Conservation (phyloP, 1,284 basidiomycete species). For the Moesziomyces antarcticus region DNA sequence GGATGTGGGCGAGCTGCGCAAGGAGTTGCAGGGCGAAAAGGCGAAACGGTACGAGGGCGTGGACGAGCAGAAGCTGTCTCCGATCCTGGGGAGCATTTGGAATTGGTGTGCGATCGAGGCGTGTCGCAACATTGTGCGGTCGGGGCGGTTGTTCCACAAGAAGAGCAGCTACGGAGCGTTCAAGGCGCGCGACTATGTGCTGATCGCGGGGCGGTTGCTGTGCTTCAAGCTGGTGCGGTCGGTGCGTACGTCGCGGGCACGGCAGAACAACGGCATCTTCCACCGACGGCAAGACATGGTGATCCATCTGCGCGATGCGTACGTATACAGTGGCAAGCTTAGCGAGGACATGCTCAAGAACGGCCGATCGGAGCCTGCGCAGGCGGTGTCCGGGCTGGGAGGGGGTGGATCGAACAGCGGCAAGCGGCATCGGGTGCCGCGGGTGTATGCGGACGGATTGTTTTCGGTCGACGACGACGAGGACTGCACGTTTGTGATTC, state of each 20-base stretch:
- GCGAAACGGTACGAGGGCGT: background rate
- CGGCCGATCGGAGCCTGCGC: slow-evolving; percentile 50
- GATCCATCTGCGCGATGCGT: slow-evolving; percentile 63
- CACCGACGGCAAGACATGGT: slow-evolving; percentile 60
- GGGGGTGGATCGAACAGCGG: slow-evolving; percentile 51
- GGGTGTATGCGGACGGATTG: slow-evolving; percentile 63
- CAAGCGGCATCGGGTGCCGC: slow-evolving; percentile 53
- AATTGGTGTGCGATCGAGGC: slow-evolving; percentile 82
- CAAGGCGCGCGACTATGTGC: slow-evolving; percentile 54
- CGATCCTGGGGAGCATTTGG: slow-evolving; percentile 76
- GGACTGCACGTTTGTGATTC: slow-evolving; percentile 66
- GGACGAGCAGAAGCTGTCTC: slow-evolving; percentile 69
- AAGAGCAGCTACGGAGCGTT: slow-evolving; percentile 55
- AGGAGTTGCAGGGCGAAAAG: slow-evolving; percentile 19
- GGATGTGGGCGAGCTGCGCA: slow-evolving; percentile 70
- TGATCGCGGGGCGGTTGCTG: slow-evolving; percentile 62
- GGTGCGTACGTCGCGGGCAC: slow-evolving; percentile 53
- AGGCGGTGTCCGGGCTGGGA: slow-evolving; percentile 37
- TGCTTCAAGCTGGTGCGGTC: slow-evolving; percentile 61
- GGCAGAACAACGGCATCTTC: slow-evolving; percentile 67
- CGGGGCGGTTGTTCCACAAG: slow-evolving; percentile 78
- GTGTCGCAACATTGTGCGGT: slow-evolving; percentile 78
- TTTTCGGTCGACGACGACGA: slow-evolving; percentile 63
- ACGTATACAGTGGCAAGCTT: slow-evolving; percentile 64
- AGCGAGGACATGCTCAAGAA: slow-evolving; percentile 54